These are phyloP conservation scores for Vaucheria bursata DNA, from an alignment of 352 stramenopile species.

Conservation along the genomic window DNA sequence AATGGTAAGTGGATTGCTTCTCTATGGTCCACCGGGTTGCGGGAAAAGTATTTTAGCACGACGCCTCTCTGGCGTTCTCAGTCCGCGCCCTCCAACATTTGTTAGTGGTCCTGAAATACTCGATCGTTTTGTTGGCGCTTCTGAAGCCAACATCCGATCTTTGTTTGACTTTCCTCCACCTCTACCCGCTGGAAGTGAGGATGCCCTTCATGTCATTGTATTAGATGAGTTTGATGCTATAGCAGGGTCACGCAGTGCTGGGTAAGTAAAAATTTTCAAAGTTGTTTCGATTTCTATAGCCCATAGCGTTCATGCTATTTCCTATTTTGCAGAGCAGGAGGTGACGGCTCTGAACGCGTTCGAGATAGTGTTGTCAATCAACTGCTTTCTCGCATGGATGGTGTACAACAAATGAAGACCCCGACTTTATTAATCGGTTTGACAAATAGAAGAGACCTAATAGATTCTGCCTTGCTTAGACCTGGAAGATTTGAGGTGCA, in stretches of 20 bases:
- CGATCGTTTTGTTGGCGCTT: slow-evolving; percentile 96
- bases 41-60: slow-evolving; percentile 94
- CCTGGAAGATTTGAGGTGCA: slow-evolving; percentile 84
- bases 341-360: slow-evolving; percentile 38
- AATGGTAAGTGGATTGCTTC: slow-evolving; percentile 63
- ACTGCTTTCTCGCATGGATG: slow-evolving; percentile 91
- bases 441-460: slow-evolving; percentile 85
- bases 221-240: slow-evolving; percentile 48
- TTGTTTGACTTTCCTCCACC: slow-evolving; percentile 44
- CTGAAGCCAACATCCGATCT: slow-evolving; percentile 60
- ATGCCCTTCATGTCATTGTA: slow-evolving; percentile 43
- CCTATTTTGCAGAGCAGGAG: slow-evolving; percentile 29
- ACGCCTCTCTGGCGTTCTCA: slow-evolving; percentile 76
- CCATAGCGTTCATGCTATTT: too few species aligned
- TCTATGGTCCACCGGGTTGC: slow-evolving; percentile 77
- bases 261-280: slow-evolving; percentile 5
- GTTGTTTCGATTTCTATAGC: too few species aligned
- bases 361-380: slow-evolving; percentile 46
- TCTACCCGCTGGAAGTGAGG: slow-evolving; percentile 9
- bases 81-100: slow-evolving; percentile 94
- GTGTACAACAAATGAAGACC: slow-evolving; percentile 57
- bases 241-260: slow-evolving; percentile 19
- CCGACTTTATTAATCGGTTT: slow-evolving; percentile 87
- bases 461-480: slow-evolving; percentile 85
- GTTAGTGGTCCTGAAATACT: slow-evolving; percentile 95